phyloP scores from a whole-genome alignment of 192 early-diverging fungal genomes.

The Coemansia sp. region DNA sequence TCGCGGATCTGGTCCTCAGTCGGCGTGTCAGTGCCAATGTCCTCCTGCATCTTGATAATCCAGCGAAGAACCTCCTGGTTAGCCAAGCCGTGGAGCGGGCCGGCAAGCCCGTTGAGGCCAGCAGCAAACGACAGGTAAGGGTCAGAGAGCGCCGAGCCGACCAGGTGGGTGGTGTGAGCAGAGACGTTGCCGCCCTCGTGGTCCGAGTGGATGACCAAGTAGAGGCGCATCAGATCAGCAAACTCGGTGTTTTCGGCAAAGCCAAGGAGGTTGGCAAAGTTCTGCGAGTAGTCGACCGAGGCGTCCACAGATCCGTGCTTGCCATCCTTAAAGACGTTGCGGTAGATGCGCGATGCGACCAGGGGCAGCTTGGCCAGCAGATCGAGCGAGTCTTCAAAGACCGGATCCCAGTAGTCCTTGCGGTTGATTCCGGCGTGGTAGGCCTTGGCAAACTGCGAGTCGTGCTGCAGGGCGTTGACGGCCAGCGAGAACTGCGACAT shows the following conservation, averaged over 20 bases:
- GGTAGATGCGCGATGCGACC: conserved; percentile 98
- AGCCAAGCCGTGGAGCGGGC: conserved; percentile 98
- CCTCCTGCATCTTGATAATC: conserved; percentile 91
- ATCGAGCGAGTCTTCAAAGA: conserved; percentile 97
- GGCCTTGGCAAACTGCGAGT: conserved; percentile 95
- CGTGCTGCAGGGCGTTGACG: conserved; percentile 97
- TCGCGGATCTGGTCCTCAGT: conserved; percentile 95
- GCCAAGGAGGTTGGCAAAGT: conserved; percentile 94
- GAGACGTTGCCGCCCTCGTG: conserved; percentile 99
- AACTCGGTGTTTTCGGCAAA: conserved; percentile 88
- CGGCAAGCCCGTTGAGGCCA: conserved; percentile 96
- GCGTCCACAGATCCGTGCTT: conserved; percentile 86
- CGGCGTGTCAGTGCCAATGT: conserved; percentile 79
- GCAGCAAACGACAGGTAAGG: conserved; percentile 98
- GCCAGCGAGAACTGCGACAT: conserved; percentile 99
- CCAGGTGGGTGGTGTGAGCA: conserved; percentile 96
- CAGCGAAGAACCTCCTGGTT: conserved; percentile 99
- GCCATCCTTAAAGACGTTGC: conserved; percentile 98
- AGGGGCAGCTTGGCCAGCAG: conserved; percentile 97
- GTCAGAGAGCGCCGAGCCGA: conserved; percentile 97
- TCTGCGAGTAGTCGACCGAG: conserved; percentile 93
- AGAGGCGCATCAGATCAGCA: conserved; percentile 97
- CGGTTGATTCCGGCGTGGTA: conserved; percentile 93
- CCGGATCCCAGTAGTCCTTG: conserved; percentile 95
- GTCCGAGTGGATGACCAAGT: conserved; percentile 99